These are phyloP conservation scores for Globisporangium barbulae DNA, from an alignment of 352 stramenopile species.

Conservation along the genomic window DNA sequence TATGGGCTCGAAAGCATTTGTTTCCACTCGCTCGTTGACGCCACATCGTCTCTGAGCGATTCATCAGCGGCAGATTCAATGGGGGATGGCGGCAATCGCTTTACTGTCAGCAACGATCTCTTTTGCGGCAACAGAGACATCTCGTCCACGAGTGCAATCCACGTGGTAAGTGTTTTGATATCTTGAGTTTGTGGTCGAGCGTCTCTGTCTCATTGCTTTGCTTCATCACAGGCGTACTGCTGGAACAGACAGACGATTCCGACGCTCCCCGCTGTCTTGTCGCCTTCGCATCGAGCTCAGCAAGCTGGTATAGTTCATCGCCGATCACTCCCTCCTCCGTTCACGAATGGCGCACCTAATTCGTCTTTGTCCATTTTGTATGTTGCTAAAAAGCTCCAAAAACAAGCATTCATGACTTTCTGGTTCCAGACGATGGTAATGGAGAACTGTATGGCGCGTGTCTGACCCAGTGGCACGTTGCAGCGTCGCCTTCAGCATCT, in stretches of 20 bases:
- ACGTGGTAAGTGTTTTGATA: conserved; percentile 23
- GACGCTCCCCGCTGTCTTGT: conserved; percentile 14
- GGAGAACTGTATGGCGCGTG: conserved; percentile 31
- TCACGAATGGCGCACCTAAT: not conserved
- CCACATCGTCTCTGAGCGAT: not conserved
- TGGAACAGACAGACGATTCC: conserved; percentile 29
- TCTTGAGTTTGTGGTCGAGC: not conserved
- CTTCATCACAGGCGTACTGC: conserved; percentile 33
- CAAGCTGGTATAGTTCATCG: conserved; percentile 7
- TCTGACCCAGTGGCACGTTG: conserved; percentile 21
- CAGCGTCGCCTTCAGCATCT: not conserved
- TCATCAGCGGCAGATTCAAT: not conserved
- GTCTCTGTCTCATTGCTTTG: not conserved
- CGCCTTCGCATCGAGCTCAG: conserved; percentile 22
- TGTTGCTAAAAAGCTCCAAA: conserved; percentile 19
- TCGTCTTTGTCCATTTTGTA: not conserved
- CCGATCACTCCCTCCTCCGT: not conserved
- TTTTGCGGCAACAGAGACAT: conserved; percentile 22
- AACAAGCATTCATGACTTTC: conserved; percentile 41
- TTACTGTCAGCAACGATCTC: conserved; percentile 19
- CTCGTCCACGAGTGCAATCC: conserved; percentile 12
- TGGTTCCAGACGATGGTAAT: conserved; percentile 20
- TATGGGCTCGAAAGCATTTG: conserved; percentile 24
- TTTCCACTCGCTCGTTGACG: conserved; percentile 17
- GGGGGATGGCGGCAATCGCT: not conserved